Conservation (phyloP, 768 basidiomycete genomes). For the Panaeolus cyanescens region DNA sequence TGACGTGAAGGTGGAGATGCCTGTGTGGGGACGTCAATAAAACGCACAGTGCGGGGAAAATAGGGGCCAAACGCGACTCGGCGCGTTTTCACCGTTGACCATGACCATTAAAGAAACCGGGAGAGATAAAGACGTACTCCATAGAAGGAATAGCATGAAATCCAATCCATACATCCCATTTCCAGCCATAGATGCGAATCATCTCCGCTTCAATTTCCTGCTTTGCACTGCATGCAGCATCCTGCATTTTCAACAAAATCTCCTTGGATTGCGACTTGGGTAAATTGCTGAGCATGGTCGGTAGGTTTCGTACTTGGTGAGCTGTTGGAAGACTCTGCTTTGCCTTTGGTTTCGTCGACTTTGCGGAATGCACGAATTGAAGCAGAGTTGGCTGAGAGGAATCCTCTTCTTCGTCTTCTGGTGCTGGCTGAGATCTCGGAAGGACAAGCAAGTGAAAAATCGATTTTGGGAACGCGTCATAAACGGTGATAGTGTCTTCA, state of each 20-base stretch:
- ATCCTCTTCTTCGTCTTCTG: background rate
- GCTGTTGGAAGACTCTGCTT: background rate
- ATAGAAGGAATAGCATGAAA: conserved; percentile 89
- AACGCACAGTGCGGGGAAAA: background rate
- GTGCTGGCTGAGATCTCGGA: conserved; percentile 44
- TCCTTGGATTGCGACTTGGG: conserved; percentile 12
- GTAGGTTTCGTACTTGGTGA: background rate
- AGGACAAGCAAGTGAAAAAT: conserved; percentile 88
- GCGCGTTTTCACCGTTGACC: background rate
- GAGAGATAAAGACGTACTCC: conserved; percentile 54
- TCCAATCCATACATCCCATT: conserved; percentile 77
- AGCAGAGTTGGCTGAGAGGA: background rate
- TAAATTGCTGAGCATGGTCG: background rate
- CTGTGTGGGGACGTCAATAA: conserved; percentile 32
- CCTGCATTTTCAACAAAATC: conserved; percentile 51
- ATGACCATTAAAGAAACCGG: background rate
- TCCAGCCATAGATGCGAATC: conserved; percentile 70
- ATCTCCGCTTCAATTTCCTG: conserved; percentile 79
- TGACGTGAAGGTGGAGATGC: conserved; percentile 83
- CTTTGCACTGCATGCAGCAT: conserved; percentile 57
- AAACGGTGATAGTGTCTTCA: conserved; percentile 60
- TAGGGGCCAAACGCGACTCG: background rate
- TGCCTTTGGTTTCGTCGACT: background rate
- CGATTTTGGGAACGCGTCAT: conserved; percentile 80
- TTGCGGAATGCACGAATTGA: background rate